Evolutionary conservation across 208 protist species (phyloP).

Genomic region (Acanthamoeba castellanii): DNA sequence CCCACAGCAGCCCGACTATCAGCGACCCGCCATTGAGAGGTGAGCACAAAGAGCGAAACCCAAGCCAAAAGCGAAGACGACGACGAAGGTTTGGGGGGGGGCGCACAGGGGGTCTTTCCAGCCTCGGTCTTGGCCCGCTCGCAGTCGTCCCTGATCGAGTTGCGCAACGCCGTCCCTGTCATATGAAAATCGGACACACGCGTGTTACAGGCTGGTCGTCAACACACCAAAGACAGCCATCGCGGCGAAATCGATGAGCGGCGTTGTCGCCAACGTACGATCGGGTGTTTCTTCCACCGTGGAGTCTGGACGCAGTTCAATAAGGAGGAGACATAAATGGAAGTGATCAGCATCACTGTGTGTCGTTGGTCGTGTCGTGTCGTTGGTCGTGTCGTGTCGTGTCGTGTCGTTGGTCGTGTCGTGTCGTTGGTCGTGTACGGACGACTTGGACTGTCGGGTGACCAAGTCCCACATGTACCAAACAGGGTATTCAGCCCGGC

Average conservation of each 20-base stretch:
- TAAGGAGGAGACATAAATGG: not conserved
- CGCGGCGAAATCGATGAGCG: too few species aligned
- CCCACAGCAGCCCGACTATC: slow-evolving; percentile 4
- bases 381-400: too few species aligned
- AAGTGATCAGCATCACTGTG: not conserved
- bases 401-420: too few species aligned
- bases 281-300: not conserved
- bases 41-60: too few species aligned
- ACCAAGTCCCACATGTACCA: not conserved
- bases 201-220: not conserved
- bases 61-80: not conserved
- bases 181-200: not conserved
- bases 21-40: too few species aligned
- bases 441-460: too few species aligned
- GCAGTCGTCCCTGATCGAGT: slow-evolving; percentile 12
- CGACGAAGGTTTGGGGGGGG: not conserved
- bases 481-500: not conserved
- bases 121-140: slow-evolving; percentile 6
- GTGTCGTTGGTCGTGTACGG: too few species aligned
- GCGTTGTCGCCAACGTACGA: not conserved
- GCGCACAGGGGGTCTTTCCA: slow-evolving; percentile 1
- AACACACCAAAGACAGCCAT: not conserved
- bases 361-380: too few species aligned
- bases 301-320: not conserved
- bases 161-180: not conserved